Base-by-base conservation (phyloP, 2,329 filamentous ascomycete species). In the Cordyceps javanica region DNA sequence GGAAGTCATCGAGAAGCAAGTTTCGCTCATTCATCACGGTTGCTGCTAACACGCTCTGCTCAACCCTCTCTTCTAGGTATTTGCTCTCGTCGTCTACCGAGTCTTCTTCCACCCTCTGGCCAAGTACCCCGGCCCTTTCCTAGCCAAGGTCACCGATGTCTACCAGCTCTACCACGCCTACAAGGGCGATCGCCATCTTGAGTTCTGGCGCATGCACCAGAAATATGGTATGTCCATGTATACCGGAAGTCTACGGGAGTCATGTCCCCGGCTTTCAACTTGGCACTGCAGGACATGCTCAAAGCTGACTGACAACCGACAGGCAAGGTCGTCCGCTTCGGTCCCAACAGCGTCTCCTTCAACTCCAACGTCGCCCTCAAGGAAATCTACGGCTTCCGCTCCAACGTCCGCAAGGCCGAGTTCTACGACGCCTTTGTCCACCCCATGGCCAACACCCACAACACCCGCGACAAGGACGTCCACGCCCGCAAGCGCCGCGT, bases 341-440 rank as follows among this genome's bases (percentile, higher is more conserved):
- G 88, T 0, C 90, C 90, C 45, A 90, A 91, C 70, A 83, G 82
- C 60, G 74, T 96, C 42, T 90, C 86, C 1, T 83, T 95, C 74
- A 93, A 94, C 77, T 86, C 84, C 56, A 81, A 81, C 60, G 79
- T 80, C 8, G 87, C 88, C 1, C 75, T 90, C 59, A 83, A 83
- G 68, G 80, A 84, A 19, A 86, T 88, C 60, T 86, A 87, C 71
- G 82, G 84, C 62, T 83, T 85, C 74, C 76, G 77, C 50, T 71
- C 81, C 68, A 86, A 86, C 60, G 82, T 87, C 30, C 75, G 79
- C 70, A 90, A 90, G 73, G 80, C 86, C 41, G 79, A 85, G 63
- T 90, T 90, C 73, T 90, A 90, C 74, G 81, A 88, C 62, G 85
- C 85, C 41, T 90, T 89, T 68, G 84, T 85, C 1, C 85, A 88